phyloP scores from a whole-genome alignment of 306 rosid genomes.

The Quercus gilva region DNA sequence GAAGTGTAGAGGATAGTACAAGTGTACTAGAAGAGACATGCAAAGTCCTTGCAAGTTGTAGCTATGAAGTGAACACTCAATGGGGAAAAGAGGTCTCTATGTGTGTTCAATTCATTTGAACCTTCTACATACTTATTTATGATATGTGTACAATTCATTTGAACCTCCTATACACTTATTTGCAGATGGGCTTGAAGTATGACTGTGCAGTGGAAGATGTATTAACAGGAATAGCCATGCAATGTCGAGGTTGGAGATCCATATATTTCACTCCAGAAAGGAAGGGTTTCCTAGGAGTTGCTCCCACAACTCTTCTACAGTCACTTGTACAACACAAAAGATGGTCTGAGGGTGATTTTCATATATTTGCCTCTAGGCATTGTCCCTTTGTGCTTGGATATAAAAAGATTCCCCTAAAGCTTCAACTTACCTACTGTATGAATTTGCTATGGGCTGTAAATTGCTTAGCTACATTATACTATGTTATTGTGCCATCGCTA shows the following conservation, averaged over 20 bases:
- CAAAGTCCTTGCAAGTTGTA: neutral
- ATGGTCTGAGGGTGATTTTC: constrained; percentile 2
- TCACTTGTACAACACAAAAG: constrained; percentile 5
- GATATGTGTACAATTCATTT: neutral
- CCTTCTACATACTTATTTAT: neutral
- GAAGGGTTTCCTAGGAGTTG: constrained; percentile 3
- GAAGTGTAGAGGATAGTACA: neutral
- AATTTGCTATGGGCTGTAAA: neutral
- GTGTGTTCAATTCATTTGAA: no score
- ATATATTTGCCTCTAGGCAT: neutral
- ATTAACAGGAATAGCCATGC: constrained; percentile 9
- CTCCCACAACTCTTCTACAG: neutral
- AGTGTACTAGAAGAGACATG: neutral
- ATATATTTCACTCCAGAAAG: neutral
- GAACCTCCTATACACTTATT: neutral
- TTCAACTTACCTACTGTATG: neutral
- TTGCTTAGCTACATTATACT: neutral
- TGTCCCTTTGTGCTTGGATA: constrained; percentile 3
- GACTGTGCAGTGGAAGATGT: constrained; percentile 20
- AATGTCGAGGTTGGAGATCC: constrained; percentile 26
- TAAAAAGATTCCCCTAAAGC: neutral
- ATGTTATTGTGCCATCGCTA: neutral
- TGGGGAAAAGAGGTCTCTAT: constrained; percentile 2
- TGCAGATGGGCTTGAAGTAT: constrained; percentile 24
- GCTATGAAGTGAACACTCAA: neutral